Conservation (phyloP, 2,329 filamentous ascomycete species). For the Colletotrichum limetticola region DNA sequence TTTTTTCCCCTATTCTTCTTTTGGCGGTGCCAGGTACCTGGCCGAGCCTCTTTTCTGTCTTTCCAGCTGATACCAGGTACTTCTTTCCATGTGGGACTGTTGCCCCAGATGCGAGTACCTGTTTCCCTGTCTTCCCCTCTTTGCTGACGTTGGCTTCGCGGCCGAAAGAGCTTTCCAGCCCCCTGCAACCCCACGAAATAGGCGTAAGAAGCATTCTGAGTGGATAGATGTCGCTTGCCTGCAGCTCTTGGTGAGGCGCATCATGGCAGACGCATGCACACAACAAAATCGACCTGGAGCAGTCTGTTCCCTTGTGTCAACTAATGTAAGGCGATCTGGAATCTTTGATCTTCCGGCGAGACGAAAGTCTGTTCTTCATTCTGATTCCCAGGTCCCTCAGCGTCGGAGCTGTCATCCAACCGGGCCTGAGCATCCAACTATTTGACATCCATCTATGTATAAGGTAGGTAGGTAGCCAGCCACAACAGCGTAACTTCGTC, state of each 20-base stretch:
- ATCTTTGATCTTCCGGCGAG: background rate
- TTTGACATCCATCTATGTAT: background rate
- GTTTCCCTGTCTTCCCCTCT: constrained; percentile 23
- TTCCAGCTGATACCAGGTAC: constrained; percentile 26
- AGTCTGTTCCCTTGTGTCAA: constrained; percentile 7
- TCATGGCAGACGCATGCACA: constrained; percentile 3
- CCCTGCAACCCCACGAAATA: constrained; percentile 31
- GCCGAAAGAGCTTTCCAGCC: constrained; percentile 7
- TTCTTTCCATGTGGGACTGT: constrained; percentile 7
- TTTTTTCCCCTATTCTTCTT: background rate
- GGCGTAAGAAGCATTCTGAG: background rate
- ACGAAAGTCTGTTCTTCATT: constrained; percentile 9
- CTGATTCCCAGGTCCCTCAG: background rate
- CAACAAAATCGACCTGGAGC: background rate
- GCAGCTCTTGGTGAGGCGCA: constrained; percentile 26
- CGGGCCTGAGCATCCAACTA: background rate
- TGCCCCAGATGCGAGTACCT: background rate
- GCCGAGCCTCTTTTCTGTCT: constrained; percentile 17
- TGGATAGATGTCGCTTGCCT: background rate
- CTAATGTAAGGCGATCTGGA: background rate
- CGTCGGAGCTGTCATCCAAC: background rate
- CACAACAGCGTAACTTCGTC: background rate
- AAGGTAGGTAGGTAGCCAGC: too few species aligned
- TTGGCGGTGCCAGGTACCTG: constrained; percentile 7
- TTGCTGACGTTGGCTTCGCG: constrained; percentile 27